Base-by-base conservation (phyloP, 1,284 basidiomycete species). In the Cutaneotrichosporon sp. region DNA sequence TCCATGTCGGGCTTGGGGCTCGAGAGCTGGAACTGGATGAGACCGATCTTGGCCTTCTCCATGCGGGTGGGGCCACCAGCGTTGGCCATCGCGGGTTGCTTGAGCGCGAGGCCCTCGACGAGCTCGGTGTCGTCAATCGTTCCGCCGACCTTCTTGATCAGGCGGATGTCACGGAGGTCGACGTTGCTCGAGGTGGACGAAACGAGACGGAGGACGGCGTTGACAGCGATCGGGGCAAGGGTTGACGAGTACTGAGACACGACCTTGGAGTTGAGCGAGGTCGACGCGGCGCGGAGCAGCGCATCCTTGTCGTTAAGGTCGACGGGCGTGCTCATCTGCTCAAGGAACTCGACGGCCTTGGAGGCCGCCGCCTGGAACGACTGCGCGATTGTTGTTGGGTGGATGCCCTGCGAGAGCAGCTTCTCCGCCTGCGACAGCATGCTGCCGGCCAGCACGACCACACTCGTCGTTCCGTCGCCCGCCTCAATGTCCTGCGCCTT, bases 1-100 rank as follows among this genome's bases (percentile, higher is more conserved):
- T 99, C 97, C 97, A 99, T 99, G 76, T 99, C 97, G 9, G 97
- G 97, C 82, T 99, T 99, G 22, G 97, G 97, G 54, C 93, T 92
- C 71, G 89, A 92, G 58, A 99, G 85, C 81, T 99, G 97, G 86
- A 99, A 99, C 80, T 99, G 97, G 70, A 98, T 93, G 67, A 99
- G 87, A 49, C 89, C 97, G 74, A 99, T 98, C 83, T 97, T 98
- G 53, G 97, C 97, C 81, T 98, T 99, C 80, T 99, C 95, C 81
- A 99, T 88, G 59, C 97, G 86, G 9, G 91, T 92, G 8, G 94
- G 95, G 45, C 97, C 97, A 63, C 95, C 95, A 58, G 91, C 93
- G 54, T 90, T 86, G 13, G 87, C 85, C 62, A 98, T 87, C 52
- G 95, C 95, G 69, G 91, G 94, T 83, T 99, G 97, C 78, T 97